Conservation (phyloP, 2,329 filamentous ascomycete genomes). For the Akanthomyces uredinophilus region DNA sequence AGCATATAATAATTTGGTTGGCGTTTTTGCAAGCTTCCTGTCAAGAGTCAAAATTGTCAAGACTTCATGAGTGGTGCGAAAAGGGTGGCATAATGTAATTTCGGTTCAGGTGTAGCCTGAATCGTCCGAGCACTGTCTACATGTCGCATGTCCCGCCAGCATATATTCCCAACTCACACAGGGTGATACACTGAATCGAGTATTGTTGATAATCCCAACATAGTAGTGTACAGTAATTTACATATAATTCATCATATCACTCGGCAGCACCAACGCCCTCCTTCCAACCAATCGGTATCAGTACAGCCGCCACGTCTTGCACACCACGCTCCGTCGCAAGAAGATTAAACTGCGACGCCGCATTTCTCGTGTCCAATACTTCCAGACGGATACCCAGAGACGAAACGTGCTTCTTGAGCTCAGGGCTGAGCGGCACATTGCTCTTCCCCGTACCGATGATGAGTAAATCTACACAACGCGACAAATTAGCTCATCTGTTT, state of each 20-base stretch:
- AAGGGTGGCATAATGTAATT: no score
- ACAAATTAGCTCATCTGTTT: neutral
- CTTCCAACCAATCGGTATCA: slow-evolving; percentile 82
- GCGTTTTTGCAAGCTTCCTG: no score
- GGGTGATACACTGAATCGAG: no score
- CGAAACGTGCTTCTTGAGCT: slow-evolving; percentile 66
- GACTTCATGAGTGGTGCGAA: no score
- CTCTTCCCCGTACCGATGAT: slow-evolving; percentile 79
- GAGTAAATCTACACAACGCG: slow-evolving; percentile 63
- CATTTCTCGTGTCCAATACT: slow-evolving; percentile 87
- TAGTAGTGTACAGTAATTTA: slow-evolving; percentile 12
- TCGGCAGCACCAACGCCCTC: slow-evolving; percentile 46
- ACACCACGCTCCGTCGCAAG: slow-evolving; percentile 91
- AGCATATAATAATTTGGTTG: no score
- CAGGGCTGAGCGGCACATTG: slow-evolving; percentile 70
- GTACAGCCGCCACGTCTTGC: slow-evolving; percentile 75
- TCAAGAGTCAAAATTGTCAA: no score
- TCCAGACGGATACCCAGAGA: slow-evolving; percentile 80
- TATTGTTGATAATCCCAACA: neutral
- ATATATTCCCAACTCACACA: no score
- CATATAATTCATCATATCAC: slow-evolving; percentile 11
- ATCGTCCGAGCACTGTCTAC: no score
- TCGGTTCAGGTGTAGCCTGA: no score
- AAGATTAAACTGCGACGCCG: slow-evolving; percentile 89
- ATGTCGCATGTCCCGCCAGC: no score